phyloP scores from a whole-genome alignment of 768 basidiomycete genomes.

The Jaapia argillacea region DNA sequence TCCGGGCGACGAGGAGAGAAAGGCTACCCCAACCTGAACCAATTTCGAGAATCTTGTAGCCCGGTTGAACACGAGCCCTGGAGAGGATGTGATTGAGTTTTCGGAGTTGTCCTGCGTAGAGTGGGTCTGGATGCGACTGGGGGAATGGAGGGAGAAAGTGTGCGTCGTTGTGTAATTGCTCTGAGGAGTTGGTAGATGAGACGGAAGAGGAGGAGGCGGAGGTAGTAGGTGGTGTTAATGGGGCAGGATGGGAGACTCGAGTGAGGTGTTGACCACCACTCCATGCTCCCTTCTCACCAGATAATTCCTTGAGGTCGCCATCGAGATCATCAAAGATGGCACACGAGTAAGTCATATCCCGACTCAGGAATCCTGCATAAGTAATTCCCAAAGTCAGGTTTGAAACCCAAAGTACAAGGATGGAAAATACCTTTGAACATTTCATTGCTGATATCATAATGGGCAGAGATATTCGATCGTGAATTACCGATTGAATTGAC shows the following conservation, averaged over 20 bases:
- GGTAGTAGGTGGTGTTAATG: too few species aligned
- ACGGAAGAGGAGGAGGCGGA: background rate
- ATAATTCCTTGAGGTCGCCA: slow-evolving; percentile 33
- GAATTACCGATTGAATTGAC: slow-evolving; percentile 58
- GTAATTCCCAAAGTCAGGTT: background rate
- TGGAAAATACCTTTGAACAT: slow-evolving; percentile 50
- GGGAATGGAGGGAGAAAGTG: slow-evolving; percentile 2
- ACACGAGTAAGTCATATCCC: slow-evolving; percentile 74
- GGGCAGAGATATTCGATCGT: slow-evolving; percentile 60
- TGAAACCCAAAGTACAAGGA: slow-evolving; percentile 4
- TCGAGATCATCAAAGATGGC: slow-evolving; percentile 61
- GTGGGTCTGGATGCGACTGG: slow-evolving; percentile 7
- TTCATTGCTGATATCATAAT: slow-evolving; percentile 71
- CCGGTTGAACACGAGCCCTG: slow-evolving; percentile 50
- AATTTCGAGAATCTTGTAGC: slow-evolving; percentile 57
- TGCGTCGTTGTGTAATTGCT: background rate
- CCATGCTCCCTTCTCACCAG: slow-evolving; percentile 17
- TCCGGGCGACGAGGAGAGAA: slow-evolving; percentile 49
- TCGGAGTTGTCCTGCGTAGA: slow-evolving; percentile 26
- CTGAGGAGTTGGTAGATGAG: background rate
- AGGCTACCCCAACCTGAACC: slow-evolving; percentile 77
- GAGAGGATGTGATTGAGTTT: slow-evolving; percentile 56
- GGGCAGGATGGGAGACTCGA: slow-evolving; percentile 11
- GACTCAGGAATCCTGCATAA: slow-evolving; percentile 37
- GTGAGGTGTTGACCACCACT: slow-evolving; percentile 27